Evolutionary conservation across 73 alveolate genomes (phyloP).

Genomic region (Stentor roeselii): DNA sequence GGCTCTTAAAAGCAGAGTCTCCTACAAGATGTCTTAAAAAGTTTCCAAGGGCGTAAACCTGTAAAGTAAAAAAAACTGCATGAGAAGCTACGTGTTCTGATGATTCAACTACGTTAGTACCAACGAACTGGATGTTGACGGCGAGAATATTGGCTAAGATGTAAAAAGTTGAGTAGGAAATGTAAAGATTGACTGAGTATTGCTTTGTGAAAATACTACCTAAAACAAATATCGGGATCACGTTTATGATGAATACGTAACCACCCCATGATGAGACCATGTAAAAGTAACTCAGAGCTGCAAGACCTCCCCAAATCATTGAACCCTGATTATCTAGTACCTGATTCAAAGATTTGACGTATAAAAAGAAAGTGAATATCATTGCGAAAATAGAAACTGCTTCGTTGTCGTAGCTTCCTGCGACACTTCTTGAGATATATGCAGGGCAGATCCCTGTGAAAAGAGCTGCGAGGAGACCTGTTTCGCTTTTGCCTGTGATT

Average conservation of each 20-base stretch:
- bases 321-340: conserved; percentile 74
- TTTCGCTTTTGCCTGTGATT: conserved; percentile 95
- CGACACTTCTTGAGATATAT: conserved; percentile 96
- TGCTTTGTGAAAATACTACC: conserved; percentile 81
- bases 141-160: conserved; percentile 87
- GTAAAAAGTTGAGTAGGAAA: conserved; percentile 80
- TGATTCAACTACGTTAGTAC: conserved; percentile 59
- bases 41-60: conserved; percentile 56
- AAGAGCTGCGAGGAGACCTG: conserved; percentile 95
- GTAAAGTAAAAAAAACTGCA: conserved; percentile 71
- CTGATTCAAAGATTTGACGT: conserved; percentile 77
- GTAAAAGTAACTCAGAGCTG: conserved; percentile 61
- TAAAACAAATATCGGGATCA: conserved; percentile 84
- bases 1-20: conserved; percentile 59
- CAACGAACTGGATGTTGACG: conserved; percentile 91
- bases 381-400: conserved; percentile 89
- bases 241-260: conserved; percentile 87
- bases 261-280: conserved; percentile 97
- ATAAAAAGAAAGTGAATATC: conserved; percentile 76
- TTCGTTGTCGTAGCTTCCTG: conserved; percentile 98
- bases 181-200: conserved; percentile 75
- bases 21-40: conserved; percentile 59
- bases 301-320: conserved; percentile 32
- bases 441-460: conserved; percentile 96
- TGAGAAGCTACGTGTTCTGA: conserved; percentile 88